These are phyloP conservation scores for Microbotryomycetes sp. DNA, from an alignment of 1,284 basidiomycete species.

Conservation along the genomic window DNA sequence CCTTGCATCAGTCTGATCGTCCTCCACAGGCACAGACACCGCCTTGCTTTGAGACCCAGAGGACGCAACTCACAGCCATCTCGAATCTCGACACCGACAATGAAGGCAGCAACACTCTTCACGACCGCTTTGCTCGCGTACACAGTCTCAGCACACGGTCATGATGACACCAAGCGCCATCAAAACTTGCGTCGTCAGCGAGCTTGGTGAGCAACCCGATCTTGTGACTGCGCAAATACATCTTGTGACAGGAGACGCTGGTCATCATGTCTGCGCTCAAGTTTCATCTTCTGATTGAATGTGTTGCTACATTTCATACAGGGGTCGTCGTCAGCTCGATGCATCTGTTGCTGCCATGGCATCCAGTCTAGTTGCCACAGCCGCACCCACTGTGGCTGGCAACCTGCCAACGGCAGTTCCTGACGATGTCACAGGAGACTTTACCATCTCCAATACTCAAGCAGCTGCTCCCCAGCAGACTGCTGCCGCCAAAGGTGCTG, in stretches of 20 bases:
- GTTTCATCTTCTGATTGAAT: not conserved
- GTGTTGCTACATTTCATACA: not conserved
- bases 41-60: no score
- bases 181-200: conserved; percentile 15
- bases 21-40: no score
- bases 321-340: conserved; percentile 5
- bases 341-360: not conserved
- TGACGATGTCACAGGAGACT: conserved; percentile 3
- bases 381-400: not conserved
- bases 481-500: conserved; percentile 4
- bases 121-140: conserved; percentile 5
- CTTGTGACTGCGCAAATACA: not conserved
- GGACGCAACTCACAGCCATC: no score
- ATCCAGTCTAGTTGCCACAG: not conserved
- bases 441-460: conserved; percentile 25
- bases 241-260: no score
- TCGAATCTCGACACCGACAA: no score
- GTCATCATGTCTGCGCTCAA: no score
- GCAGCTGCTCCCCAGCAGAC: conserved; percentile 14
- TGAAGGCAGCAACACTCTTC: conserved; percentile 2
- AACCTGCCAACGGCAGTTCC: conserved; percentile 15
- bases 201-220: conserved; percentile 15
- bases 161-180: not conserved
- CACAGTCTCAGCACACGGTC: conserved; percentile 9
- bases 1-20: no score